Evolutionary conservation across 139 green algal genomes (phyloP).

Genomic region (Chlamydomonas incerta): DNA sequence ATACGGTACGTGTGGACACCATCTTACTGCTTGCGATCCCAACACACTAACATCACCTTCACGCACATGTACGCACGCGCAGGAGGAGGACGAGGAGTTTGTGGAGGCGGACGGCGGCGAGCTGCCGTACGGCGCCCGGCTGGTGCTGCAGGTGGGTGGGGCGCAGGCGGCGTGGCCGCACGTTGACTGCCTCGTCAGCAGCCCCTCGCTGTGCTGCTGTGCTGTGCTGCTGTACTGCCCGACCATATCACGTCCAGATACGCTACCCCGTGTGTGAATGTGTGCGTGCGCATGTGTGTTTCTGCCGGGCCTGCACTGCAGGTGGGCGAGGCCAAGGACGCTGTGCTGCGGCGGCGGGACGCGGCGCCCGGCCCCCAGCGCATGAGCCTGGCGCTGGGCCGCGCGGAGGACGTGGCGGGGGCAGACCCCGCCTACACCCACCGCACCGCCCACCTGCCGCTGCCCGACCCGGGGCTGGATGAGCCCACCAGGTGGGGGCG

Average conservation of each 20-base stretch:
- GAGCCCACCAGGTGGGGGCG: background rate
- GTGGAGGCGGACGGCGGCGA: conserved; percentile 8
- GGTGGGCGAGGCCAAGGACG: conserved; percentile 26
- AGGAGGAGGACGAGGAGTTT: background rate
- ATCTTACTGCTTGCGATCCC: background rate
- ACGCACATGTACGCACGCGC: too few species aligned
- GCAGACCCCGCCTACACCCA: conserved; percentile 5
- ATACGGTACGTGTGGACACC: too few species aligned
- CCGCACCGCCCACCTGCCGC: conserved; percentile 36
- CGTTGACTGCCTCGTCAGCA: too few species aligned
- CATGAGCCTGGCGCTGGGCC: background rate
- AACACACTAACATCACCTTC: too few species aligned
- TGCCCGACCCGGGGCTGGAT: conserved; percentile 50
- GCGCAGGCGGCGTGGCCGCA: too few species aligned
- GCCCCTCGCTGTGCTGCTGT: too few species aligned
- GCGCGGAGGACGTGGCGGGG: background rate
- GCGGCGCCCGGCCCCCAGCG: background rate
- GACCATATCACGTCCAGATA: too few species aligned
- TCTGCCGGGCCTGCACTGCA: too few species aligned
- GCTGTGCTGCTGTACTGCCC: too few species aligned
- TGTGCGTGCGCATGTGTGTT: too few species aligned
- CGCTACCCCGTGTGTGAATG: too few species aligned
- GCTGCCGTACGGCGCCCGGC: conserved; percentile 30
- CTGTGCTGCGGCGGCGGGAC: conserved; percentile 2
- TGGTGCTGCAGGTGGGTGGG: conserved; percentile 8